Evolutionary conservation across 331 rosid genomes (phyloP).

Genomic region (Spiraea crenata): DNA sequence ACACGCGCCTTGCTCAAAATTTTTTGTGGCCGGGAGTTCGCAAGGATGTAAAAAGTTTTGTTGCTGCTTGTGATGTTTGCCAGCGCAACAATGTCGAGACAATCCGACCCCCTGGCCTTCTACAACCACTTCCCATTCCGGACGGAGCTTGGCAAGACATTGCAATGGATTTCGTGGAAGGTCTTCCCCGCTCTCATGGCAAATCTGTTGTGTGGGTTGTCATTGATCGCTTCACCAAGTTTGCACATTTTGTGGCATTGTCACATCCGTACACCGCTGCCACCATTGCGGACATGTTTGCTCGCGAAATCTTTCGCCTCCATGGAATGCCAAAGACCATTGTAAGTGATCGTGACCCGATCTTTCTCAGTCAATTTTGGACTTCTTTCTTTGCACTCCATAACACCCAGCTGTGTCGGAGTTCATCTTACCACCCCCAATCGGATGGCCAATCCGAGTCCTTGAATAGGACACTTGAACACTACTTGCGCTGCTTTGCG

Average conservation of each 20-base stretch:
- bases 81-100: neutral
- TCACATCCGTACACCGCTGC: neutral
- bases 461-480: neutral
- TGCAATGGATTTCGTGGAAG: neutral
- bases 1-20: neutral
- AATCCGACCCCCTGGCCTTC: accelerated
- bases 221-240: neutral
- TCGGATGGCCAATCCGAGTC: neutral
- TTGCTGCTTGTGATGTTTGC: neutral
- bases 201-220: neutral
- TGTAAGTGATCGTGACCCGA: neutral
- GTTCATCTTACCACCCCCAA: neutral
- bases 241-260: neutral
- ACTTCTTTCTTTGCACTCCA: neutral
- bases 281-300: accelerated
- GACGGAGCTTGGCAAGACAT: neutral
- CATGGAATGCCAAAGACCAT: neutral
- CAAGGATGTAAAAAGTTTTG: neutral
- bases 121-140: neutral
- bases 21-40: neutral
- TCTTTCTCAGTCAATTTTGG: neutral
- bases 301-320: accelerated
- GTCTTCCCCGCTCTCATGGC: accelerated
- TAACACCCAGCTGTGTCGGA: neutral
- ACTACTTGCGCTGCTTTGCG: neutral